Evolutionary conservation across 345 rosid genomes (phyloP).

Genomic region (Xanthoceras sorbifolium): DNA sequence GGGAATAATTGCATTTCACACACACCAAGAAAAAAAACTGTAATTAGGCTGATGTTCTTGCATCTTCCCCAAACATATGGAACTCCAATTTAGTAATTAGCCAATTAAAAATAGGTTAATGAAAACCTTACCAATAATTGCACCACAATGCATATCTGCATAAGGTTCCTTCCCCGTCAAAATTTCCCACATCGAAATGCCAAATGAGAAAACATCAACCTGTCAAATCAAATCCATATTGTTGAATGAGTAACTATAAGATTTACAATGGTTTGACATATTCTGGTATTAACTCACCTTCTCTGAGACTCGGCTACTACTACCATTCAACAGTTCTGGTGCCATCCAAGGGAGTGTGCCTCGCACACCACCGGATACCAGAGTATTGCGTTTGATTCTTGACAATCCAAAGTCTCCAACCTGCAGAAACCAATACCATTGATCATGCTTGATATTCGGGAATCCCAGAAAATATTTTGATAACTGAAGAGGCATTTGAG

Average conservation of each 20-base stretch:
- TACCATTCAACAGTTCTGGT: conserved; percentile 68
- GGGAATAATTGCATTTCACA: not conserved
- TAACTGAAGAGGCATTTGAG: not conserved
- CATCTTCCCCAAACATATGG: conserved; percentile 2
- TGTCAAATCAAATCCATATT: conserved; percentile 21
- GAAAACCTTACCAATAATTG: conserved; percentile 58
- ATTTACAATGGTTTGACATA: not conserved
- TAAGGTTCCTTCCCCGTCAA: conserved; percentile 75
- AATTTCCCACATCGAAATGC: conserved; percentile 77
- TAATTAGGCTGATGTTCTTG: not conserved
- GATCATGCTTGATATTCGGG: not conserved
- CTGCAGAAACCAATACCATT: conserved; percentile 23
- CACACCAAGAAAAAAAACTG: not conserved
- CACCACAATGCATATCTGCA: conserved; percentile 79
- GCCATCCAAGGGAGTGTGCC: conserved; percentile 84
- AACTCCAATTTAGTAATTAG: not conserved
- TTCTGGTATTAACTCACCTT: conserved; percentile 37
- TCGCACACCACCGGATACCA: conserved; percentile 73
- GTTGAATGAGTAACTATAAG: not conserved
- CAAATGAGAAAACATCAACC: conserved; percentile 75
- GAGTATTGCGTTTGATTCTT: conserved; percentile 64
- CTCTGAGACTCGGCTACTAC: conserved; percentile 66
- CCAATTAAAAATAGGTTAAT: not conserved
- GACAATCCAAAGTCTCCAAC: conserved; percentile 79
- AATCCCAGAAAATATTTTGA: not conserved